These are phyloP conservation scores for Exsudoporus frostii DNA, from an alignment of 768 basidiomycete species.

Conservation along the genomic window DNA sequence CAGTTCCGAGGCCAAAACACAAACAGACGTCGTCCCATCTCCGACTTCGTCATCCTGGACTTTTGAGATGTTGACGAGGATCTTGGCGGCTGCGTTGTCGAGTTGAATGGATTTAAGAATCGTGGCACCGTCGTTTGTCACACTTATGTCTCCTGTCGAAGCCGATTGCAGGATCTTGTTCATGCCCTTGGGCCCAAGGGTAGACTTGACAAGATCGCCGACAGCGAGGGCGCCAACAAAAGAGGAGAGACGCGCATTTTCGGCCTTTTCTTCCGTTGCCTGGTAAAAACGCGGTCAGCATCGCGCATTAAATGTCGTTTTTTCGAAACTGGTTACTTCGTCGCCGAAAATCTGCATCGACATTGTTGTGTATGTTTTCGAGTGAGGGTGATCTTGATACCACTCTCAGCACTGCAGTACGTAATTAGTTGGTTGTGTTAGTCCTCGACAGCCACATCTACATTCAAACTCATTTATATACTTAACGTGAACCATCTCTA, in stretches of 20 bases:
- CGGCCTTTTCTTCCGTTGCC: conserved; percentile 93
- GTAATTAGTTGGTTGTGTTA: too few relatives aligned
- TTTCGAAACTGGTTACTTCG: conserved; percentile 39
- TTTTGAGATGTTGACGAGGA: conserved; percentile 98
- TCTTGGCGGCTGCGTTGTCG: conserved; percentile 98
- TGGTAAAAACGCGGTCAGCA: conserved; percentile 25
- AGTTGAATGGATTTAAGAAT: conserved; percentile 97
- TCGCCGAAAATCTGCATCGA: conserved; percentile 71
- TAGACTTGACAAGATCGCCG: conserved; percentile 98
- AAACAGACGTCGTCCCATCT: conserved; percentile 90
- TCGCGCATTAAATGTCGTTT: neutral
- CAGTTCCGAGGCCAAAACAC: conserved; percentile 88
- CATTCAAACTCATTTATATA: neutral
- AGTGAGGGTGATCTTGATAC: conserved; percentile 1
- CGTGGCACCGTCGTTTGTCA: conserved; percentile 98
- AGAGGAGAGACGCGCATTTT: conserved; percentile 96
- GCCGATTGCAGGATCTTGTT: conserved; percentile 97
- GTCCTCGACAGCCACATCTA: too few relatives aligned
- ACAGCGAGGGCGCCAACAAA: conserved; percentile 97
- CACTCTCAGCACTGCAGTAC: neutral
- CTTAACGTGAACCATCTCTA: neutral
- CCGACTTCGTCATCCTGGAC: conserved; percentile 99
- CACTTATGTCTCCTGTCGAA: conserved; percentile 88
- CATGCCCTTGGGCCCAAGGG: conserved; percentile 98
- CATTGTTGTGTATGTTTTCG: conserved; percentile 4